phyloP scores from a whole-genome alignment of 1,139 yeast genomes.

The Geotrichum klebahnii region DNA sequence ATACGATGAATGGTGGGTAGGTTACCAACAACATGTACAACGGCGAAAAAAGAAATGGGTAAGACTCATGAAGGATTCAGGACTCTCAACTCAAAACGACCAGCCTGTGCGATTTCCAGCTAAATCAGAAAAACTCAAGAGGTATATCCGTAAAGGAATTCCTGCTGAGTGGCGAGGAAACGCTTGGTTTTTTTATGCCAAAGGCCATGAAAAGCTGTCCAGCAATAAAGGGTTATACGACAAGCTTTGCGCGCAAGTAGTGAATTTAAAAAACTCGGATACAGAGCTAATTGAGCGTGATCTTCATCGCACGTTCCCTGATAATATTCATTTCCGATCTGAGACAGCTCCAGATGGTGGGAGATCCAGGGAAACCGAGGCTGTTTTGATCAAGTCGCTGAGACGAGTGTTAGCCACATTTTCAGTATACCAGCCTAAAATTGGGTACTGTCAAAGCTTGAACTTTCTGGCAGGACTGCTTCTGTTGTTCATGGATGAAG shows the following conservation, averaged over 20 bases:
- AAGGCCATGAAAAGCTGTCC: slow-evolving; percentile 70
- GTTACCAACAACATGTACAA: slow-evolving; percentile 56
- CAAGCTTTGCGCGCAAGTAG: slow-evolving; percentile 55
- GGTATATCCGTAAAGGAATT: slow-evolving; percentile 85
- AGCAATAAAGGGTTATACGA: slow-evolving; percentile 72
- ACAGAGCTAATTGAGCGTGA: slow-evolving; percentile 92
- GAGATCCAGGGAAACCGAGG: slow-evolving; percentile 46
- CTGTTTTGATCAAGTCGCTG: slow-evolving; percentile 59
- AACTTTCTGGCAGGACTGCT: slow-evolving; percentile 86
- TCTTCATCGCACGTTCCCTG: slow-evolving; percentile 89
- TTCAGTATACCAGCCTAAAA: slow-evolving; percentile 80
- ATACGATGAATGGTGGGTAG: slow-evolving; percentile 70
- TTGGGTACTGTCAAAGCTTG: slow-evolving; percentile 93
- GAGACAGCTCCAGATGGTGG: slow-evolving; percentile 27
- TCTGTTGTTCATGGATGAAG: slow-evolving; percentile 81
- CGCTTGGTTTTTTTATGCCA: slow-evolving; percentile 96
- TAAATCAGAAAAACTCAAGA: slow-evolving; percentile 71
- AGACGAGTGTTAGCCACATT: slow-evolving; percentile 81
- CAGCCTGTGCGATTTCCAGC: slow-evolving; percentile 65
- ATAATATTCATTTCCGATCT: slow-evolving; percentile 69
- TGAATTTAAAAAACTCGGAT: slow-evolving; percentile 50
- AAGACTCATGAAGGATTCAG: slow-evolving; percentile 59
- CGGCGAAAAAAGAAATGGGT: slow-evolving; percentile 77
- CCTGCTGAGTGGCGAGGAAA: slow-evolving; percentile 97
- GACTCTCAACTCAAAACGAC: slow-evolving; percentile 44